Evolutionary conservation across 805 yeast genomes (phyloP), one percentile per base, ranked within the genome.

Genomic region (Jamesozyma piceae): DNA sequence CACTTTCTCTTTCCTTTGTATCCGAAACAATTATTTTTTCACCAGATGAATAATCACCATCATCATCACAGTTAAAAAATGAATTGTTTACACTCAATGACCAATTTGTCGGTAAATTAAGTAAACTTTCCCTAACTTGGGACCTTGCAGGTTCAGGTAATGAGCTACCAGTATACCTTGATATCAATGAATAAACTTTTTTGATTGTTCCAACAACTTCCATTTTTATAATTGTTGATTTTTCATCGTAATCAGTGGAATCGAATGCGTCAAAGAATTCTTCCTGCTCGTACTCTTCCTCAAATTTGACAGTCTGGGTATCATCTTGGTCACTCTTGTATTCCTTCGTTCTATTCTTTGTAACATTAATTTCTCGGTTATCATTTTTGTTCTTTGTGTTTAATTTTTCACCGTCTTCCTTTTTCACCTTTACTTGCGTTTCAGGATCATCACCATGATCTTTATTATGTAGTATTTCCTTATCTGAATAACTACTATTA

Each of bases 131-230:
- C 30, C 97, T 72, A 13, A 92, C 94, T 39, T 82, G 80, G 2
- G 82, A 68, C 49, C 95, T 75, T 6, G 88, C 87, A 3, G 85
- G 83, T 49, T 81, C 87, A 6, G 88, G 86, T 28, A 82, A 61
- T 2, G 87, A 76, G 45, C 71, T 76, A 0, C 89, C 87, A 1
- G 88, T 84, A 51, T 86, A 85, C 49, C 83, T 84, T 3, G 97
- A 85, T 10, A 92, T 83, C 31, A 90, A 77, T 33, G 79, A 77
- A 29, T 89, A 88, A 37, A 88, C 87, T 57, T 87, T 90, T 59
- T 86, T 85, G 21, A 92, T 89, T 0, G 97, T 92, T 0, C 83
- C 75, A 8, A 89, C 80, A 29, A 90, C 86, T 51, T 90, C 98
- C 50, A 79, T 75, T 49, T 85, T 82, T 29, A 89, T 72, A 36